Conservation (phyloP, 371 early-diverging fungal species). For the Apophysomyces ossiformis region DNA sequence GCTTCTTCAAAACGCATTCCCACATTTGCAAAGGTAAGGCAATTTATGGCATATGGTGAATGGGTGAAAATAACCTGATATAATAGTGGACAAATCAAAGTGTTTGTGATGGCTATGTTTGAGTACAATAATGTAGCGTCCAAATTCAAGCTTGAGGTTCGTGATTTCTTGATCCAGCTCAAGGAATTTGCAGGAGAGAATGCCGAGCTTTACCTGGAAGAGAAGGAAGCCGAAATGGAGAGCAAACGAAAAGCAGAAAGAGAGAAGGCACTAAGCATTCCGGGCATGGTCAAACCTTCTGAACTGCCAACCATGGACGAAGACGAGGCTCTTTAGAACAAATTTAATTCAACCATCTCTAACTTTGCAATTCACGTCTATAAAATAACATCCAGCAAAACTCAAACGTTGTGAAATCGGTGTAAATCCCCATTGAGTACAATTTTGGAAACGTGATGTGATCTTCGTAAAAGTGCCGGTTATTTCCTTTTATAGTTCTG, state of each 20-base stretch:
- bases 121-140: constrained; percentile 75
- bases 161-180: constrained; percentile 96
- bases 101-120: constrained; percentile 89
- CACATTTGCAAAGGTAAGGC: constrained; percentile 81
- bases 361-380: constrained; percentile 7
- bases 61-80: not conserved
- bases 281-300: constrained; percentile 96
- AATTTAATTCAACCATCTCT: not conserved
- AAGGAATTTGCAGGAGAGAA: constrained; percentile 96
- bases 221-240: constrained; percentile 89
- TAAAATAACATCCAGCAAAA: constrained; percentile 6
- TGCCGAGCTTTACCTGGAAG: constrained; percentile 89
- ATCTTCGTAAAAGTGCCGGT: too few relatives aligned
- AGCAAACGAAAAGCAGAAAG: constrained; percentile 78
- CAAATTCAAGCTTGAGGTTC: constrained; percentile 90
- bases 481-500: too few relatives aligned
- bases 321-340: constrained; percentile 53
- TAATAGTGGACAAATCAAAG: constrained; percentile 77
- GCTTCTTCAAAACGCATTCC: constrained; percentile 88
- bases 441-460: too few relatives aligned
- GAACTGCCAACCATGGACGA: constrained; percentile 80
- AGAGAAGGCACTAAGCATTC: constrained; percentile 87
- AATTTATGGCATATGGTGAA: not conserved
- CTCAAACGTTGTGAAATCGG: too few relatives aligned
- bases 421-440: too few relatives aligned